Base-by-base conservation (phyloP, 164 flowering plant species). In the Magnolia kwangsiensis region DNA sequence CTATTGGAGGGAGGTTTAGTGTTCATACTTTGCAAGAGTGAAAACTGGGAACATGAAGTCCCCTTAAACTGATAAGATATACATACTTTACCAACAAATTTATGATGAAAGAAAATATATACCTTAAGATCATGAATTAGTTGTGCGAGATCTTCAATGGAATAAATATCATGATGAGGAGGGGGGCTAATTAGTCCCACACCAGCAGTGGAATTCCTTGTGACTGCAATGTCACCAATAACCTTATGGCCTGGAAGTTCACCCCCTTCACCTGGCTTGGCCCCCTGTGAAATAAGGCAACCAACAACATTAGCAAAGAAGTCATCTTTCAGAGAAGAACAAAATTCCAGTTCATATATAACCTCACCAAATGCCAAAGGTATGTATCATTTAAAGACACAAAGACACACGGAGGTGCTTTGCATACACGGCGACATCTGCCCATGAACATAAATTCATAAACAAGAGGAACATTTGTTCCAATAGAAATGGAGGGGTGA, bases 221-320 rank as follows among this genome's bases (percentile, higher is more conserved):
- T 96, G 11, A 92, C 85, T 7, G 99, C 99, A 85, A 96, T 96
- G 73, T 96, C 99, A 71, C 99, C 99, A 63, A 94, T 88, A 66
- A 96, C 99, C 82, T 96, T 96, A 79, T 96, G 99, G 11, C 99
- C 99, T 63, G 99, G 99, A 78, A 96, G 97, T 83, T 96, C 99
- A 82, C 99, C 99, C 65, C 99, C 99, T 87, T 96, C 99, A 80
- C 99, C 99, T 76, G 99, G 99, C 83, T 96, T 96, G 18, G 99
- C 99, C 18, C 99, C 99, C 99, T 96, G 86, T 65, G 61, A 69
- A 67, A 71, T 65, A 80, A 72, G 18, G 55, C 74, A 79, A 16
- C 64, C 45, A 23, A 65, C 14, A 73, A 64, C 66, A 67, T 50
- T 8, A 27, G 69, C 11, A 68, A 68, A 8, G 29, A 58, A 51